Base-by-base conservation (phyloP, 106 monocot species). In the Cymbidium sinense region DNA sequence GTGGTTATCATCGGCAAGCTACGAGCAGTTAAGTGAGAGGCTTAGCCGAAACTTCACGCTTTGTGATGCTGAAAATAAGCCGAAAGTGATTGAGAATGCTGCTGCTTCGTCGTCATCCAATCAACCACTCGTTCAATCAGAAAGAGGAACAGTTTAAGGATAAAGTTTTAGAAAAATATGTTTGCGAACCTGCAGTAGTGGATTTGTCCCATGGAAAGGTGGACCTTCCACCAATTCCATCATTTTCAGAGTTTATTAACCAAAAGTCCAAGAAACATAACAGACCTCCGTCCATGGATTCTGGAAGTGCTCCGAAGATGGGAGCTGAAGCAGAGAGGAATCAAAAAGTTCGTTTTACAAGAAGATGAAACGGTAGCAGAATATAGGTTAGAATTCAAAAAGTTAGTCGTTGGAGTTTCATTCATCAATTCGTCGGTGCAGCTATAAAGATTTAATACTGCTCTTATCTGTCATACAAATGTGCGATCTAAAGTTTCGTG, bases 1-100 rank as follows among this genome's bases (percentile, higher is more conserved):
- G 75, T 93, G 96, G 96, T 50, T 93, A 13, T 91, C 89, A 11
- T 85, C 89, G 73, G 81, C 89, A 10, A 88, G 58, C 54, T 73
- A 50, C 35, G 74, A 81, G 35, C 86, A 93, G 78, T 91, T 93
- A 74, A 72, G 67, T 20, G 84, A 86, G 43, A 79, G 91, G 74
- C 80, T 96, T 31, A 31, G 31, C 25, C 7, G 78, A 41, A 69
- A 77, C 61, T 37, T 70, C 41, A 2, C 76, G 12, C 15, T 44
- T 27, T 44, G 8, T 73, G 77, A 34, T 74, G 29, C 44, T 27
- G 34, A 50, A 15, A 37, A 41, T 20, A 43, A 8, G 25, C 28
- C 47, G 5, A 64, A 55, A 39, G 20, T 19, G 73, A 25, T 39
- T 64, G 54, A 83, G 31, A 43, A 37, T 79, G 50, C 41, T 67